Evolutionary conservation across 148 eudicot genomes (phyloP).

Genomic region (Rhododendron williamsianum): DNA sequence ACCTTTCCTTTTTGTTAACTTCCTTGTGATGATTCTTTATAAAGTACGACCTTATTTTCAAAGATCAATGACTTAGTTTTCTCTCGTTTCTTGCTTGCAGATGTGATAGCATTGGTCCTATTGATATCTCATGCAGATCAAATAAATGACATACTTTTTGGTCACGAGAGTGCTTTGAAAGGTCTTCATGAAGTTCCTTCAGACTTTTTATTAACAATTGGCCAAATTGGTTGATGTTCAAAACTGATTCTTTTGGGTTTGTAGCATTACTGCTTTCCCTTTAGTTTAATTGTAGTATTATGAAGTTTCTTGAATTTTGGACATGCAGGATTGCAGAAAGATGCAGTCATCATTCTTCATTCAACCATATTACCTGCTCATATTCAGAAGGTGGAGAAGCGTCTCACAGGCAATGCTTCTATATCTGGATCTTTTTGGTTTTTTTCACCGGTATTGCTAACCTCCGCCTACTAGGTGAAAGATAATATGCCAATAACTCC

Average conservation of each 20-base stretch:
- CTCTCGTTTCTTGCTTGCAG: slow-evolving; percentile 33
- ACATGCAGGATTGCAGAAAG: slow-evolving; percentile 57
- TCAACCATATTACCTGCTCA: slow-evolving; percentile 38
- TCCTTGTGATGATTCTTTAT: not conserved
- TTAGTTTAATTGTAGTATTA: not conserved
- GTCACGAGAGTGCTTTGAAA: slow-evolving; percentile 50
- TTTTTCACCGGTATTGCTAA: not conserved
- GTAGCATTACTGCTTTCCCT: not conserved
- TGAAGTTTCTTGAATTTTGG: not conserved
- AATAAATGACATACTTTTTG: slow-evolving; percentile 48
- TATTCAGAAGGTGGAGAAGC: slow-evolving; percentile 64
- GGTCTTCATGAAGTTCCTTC: slow-evolving; percentile 35
- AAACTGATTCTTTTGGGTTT: not conserved
- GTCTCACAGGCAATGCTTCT: slow-evolving; percentile 45
- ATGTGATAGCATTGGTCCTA: slow-evolving; percentile 59
- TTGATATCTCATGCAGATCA: slow-evolving; percentile 53
- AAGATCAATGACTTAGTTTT: not conserved
- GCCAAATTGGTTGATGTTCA: slow-evolving; percentile 12
- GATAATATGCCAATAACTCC: no score
- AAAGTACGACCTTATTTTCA: not conserved
- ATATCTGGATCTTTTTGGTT: not conserved
- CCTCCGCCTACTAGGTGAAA: no score
- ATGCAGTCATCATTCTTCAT: slow-evolving; percentile 52
- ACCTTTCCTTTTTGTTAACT: not conserved
- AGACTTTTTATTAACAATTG: not conserved